Conservation (phyloP, 371 early-diverging fungal species). For the Mucor circinelloides region DNA sequence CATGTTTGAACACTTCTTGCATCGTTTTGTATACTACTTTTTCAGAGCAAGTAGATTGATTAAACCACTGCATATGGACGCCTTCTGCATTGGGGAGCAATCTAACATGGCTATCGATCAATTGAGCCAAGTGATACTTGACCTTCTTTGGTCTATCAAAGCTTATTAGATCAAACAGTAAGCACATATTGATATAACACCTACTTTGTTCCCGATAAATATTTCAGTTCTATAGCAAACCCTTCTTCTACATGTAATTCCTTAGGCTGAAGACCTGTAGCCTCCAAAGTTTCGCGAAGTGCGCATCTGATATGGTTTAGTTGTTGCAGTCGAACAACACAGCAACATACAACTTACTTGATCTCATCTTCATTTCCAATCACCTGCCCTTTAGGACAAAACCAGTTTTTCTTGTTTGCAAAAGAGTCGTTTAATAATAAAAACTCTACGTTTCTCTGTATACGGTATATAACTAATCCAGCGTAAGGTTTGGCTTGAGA, state of each 20-base stretch:
- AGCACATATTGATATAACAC: not conserved
- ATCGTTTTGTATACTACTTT: conserved; percentile 76
- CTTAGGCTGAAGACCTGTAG: conserved; percentile 72
- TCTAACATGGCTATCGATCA: conserved; percentile 61
- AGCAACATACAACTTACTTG: conserved; percentile 59
- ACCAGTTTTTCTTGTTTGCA: conserved; percentile 83
- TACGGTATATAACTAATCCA: conserved; percentile 79
- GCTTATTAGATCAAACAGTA: not conserved
- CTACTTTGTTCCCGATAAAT: conserved; percentile 77
- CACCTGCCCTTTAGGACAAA: conserved; percentile 81
- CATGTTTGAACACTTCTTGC: conserved; percentile 77
- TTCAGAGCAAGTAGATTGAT: conserved; percentile 63
- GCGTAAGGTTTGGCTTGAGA: conserved; percentile 51
- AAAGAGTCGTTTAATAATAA: conserved; percentile 84
- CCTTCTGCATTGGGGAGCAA: conserved; percentile 71
- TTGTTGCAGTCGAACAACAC: not conserved
- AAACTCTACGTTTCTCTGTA: conserved; percentile 77
- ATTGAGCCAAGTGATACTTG: conserved; percentile 75
- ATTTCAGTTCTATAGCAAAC: conserved; percentile 80
- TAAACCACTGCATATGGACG: conserved; percentile 75
- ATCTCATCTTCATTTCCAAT: conserved; percentile 82
- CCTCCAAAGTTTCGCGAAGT: conserved; percentile 74
- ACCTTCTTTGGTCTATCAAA: conserved; percentile 72
- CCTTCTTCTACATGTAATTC: conserved; percentile 74
- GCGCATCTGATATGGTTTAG: conserved; percentile 63